phyloP scores from a whole-genome alignment of 305 asterid species.

The Andrographis paniculata region DNA sequence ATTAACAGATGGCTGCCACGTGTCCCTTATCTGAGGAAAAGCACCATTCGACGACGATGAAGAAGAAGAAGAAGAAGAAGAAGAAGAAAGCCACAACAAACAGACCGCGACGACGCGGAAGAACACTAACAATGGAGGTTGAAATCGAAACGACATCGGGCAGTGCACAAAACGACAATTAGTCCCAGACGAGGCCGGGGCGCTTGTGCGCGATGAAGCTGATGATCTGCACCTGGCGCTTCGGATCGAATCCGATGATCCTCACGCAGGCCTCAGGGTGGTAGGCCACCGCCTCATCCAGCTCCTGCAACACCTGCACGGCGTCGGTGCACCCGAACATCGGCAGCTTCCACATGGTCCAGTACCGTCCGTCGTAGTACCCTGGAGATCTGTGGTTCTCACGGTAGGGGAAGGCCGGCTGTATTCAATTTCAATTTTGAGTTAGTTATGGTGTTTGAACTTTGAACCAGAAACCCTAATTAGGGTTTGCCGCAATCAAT shows the following conservation, averaged over 20 bases:
- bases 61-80: too few species aligned
- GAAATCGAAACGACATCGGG: too few species aligned
- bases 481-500: not conserved
- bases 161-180: too few species aligned
- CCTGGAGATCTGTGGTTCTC: not conserved
- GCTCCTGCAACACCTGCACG: not conserved
- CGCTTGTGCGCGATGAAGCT: not conserved
- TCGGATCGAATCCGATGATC: not conserved
- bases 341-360: slow-evolving; percentile 1
- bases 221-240: not conserved
- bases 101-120: too few species aligned
- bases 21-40: too few species aligned
- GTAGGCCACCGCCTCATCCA: not conserved
- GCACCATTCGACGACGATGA: too few species aligned
- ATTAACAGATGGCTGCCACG: too few species aligned
- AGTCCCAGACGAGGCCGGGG: not conserved
- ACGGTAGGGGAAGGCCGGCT: not conserved
- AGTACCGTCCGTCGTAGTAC: not conserved
- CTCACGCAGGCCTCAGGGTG: not conserved
- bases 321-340: not conserved
- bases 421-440: not conserved
- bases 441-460: too few species aligned
- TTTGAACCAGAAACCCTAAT: not conserved
- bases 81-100: too few species aligned
- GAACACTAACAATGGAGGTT: too few species aligned